Percentiles rank a stretch among this genome's conserved stretches.
These are phyloP conservation scores for Pogostemon cablin DNA, from an alignment of 257 asterid genomes.

Conservation along the genomic window DNA sequence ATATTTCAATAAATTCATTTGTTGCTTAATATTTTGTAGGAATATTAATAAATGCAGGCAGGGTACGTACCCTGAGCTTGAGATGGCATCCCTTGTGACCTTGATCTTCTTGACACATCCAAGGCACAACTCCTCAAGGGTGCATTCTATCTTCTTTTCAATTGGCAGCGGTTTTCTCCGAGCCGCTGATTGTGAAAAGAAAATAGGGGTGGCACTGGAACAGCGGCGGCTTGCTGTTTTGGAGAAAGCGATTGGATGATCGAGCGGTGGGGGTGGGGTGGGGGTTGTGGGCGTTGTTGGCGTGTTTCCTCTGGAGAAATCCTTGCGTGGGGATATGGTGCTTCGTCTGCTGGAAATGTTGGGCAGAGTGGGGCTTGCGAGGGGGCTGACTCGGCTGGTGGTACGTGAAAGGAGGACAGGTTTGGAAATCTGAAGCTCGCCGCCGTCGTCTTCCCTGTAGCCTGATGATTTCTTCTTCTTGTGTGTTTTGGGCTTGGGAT, in stretches of 20 bases:
- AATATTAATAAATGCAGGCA: background rate
- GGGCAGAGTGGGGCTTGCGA: slow-evolving; percentile 40
- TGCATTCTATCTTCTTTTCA: slow-evolving; percentile 75
- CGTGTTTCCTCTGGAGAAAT: slow-evolving; percentile 42
- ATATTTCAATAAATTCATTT: background rate
- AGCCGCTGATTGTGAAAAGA: slow-evolving; percentile 69
- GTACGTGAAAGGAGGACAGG: slow-evolving; percentile 71
- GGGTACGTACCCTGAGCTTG: slow-evolving; percentile 65
- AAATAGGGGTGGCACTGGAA: slow-evolving; percentile 64
- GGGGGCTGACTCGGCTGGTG: slow-evolving; percentile 54
- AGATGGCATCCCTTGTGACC: slow-evolving; percentile 80
- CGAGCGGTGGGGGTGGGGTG: slow-evolving; percentile 40
- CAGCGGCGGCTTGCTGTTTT: slow-evolving; percentile 50
- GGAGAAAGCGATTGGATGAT: slow-evolving; percentile 31
- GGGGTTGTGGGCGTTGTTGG: slow-evolving; percentile 56
- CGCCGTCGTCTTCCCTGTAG: slow-evolving; percentile 21
- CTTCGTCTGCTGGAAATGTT: slow-evolving; percentile 38
- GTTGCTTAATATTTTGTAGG: background rate
- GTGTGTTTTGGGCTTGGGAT: slow-evolving; percentile 42
- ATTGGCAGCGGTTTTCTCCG: slow-evolving; percentile 66
- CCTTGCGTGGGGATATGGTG: slow-evolving; percentile 34
- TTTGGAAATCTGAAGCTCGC: slow-evolving; percentile 59
- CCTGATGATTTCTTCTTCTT: slow-evolving; percentile 43
- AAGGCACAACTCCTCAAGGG: slow-evolving; percentile 80
- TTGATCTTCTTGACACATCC: slow-evolving; percentile 80